Percentiles rank a stretch among this genome's conserved stretches.
Evolutionary conservation across 371 early-diverging fungal species (phyloP).

Genomic region (Mortierella polycephala): DNA sequence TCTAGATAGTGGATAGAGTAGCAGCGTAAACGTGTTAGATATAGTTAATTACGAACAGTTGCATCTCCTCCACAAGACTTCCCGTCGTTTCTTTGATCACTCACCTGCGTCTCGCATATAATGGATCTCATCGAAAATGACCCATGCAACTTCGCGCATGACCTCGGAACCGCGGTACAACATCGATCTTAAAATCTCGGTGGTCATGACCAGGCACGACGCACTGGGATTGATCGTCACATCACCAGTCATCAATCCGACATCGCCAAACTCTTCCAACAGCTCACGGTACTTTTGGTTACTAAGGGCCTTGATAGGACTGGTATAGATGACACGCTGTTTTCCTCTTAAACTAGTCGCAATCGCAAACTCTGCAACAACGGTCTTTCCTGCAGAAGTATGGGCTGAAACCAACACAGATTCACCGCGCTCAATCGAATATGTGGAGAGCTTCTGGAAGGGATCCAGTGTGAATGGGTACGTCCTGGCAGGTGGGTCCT

Average conservation of each 20-base stretch:
- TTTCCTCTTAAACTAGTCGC: conserved; percentile 93
- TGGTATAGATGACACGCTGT: conserved; percentile 99
- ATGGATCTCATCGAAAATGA: conserved; percentile 99
- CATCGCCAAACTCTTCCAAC: conserved; percentile 97
- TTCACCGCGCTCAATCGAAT: conserved; percentile 95
- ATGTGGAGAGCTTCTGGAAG: conserved; percentile 95
- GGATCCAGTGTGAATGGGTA: conserved; percentile 98
- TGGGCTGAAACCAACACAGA: conserved; percentile 99
- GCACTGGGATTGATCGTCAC: conserved; percentile 98
- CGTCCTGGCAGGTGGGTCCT: conserved; percentile 83
- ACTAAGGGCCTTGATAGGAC: conserved; percentile 99
- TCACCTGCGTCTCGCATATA: conserved; percentile 93
- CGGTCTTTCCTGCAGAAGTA: conserved; percentile 99
- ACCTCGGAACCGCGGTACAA: conserved; percentile 99
- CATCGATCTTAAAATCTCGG: conserved; percentile 99
- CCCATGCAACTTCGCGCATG: conserved; percentile 99
- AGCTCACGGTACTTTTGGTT: conserved; percentile 99
- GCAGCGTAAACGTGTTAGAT: not conserved
- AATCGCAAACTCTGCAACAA: conserved; percentile 99
- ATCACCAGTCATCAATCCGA: conserved; percentile 99
- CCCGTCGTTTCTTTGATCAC: not conserved
- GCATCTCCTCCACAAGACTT: not conserved
- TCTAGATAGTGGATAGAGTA: conserved; percentile 55
- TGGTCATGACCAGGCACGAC: conserved; percentile 99
- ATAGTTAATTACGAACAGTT: not conserved